phyloP scores from a whole-genome alignment of 2,329 filamentous ascomycete species.

The Neopestalotiopsis rosae region DNA sequence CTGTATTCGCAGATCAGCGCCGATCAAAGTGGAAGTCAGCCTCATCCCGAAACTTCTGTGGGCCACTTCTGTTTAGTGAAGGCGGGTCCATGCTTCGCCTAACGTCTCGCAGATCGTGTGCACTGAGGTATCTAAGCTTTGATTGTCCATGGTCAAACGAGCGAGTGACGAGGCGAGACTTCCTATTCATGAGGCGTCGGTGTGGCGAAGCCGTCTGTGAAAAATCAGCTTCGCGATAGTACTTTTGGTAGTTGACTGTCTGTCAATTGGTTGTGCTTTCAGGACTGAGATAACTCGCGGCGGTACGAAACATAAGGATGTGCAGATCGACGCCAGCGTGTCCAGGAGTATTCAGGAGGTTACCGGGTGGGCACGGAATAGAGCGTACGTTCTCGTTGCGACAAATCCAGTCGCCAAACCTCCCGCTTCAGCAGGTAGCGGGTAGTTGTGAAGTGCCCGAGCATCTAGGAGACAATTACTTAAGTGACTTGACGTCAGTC shows the following conservation, averaged over 20 bases:
- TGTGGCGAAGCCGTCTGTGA: not conserved
- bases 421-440: too few relatives aligned
- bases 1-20: conserved; percentile 1
- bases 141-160: not conserved
- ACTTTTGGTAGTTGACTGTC: not conserved
- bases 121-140: not conserved
- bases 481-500: not conserved
- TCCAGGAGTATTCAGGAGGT: not conserved
- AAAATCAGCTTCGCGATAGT: not conserved
- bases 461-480: too few relatives aligned
- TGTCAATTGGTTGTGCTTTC: not conserved
- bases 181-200: not conserved
- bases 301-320: not conserved
- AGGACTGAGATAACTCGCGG: not conserved
- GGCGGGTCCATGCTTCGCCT: not conserved
- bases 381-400: too few relatives aligned
- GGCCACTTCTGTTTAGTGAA: not conserved
- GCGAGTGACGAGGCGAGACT: not conserved
- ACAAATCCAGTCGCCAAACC: too few relatives aligned
- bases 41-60: not conserved
- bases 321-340: not conserved
- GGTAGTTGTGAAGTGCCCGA: too few relatives aligned
- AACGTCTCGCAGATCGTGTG: not conserved
- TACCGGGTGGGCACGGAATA: not conserved
- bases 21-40: not conserved